Base-by-base conservation (phyloP, 2,329 filamentous ascomycete genomes). In the Scedosporium aurantiacum region DNA sequence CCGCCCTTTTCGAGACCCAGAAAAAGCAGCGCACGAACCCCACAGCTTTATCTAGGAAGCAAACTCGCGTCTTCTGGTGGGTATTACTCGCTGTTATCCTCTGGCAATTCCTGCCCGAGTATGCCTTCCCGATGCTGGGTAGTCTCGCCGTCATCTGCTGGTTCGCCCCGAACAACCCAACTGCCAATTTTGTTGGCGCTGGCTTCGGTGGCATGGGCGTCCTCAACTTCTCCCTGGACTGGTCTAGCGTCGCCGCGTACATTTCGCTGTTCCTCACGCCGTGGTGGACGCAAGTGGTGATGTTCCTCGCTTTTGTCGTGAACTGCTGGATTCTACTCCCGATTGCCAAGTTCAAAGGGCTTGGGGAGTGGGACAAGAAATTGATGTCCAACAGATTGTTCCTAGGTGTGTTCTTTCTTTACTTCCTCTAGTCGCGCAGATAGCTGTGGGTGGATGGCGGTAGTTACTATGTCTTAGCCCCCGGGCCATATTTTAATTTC, bases 311-410 rank as follows among this genome's bases (percentile, higher is more conserved):
- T 0, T 37, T 82, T 65, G 80, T 75, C 1, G 71, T 81, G 64
- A 82, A 78, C 66, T 81, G 78, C 64, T 85, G 83, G 82, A 69
- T 86, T 40, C 67, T 86, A 2, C 68, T 86, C 18, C 83, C 83
- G 1, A 78, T 78, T 5, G 81, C 82, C 1, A 84, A 85, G 66
- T 86, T 77, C 71, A 82, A 83, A 2, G 74, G 76, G 0, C 67
- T 86, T 2, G 79, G 78, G 7, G 71, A 72, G 3, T 84, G 78
- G 70, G 74, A 81, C 23, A 73, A 80, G 60, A 72, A 76, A 3
- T 71, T 86, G 40, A 85, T 85, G 82, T 82, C 81, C 1, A 47
- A 47, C 8, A 14, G 16, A 14, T 7, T 47, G 18, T 47, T 47
- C 43, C 43, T 47, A 7, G 18, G 43, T 47, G 18, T 21, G 43